Percentiles rank a stretch among this genome's conserved stretches.
Evolutionary conservation across 352 stramenopile species (phyloP).

Genomic region (Phytophthora hybrid): DNA sequence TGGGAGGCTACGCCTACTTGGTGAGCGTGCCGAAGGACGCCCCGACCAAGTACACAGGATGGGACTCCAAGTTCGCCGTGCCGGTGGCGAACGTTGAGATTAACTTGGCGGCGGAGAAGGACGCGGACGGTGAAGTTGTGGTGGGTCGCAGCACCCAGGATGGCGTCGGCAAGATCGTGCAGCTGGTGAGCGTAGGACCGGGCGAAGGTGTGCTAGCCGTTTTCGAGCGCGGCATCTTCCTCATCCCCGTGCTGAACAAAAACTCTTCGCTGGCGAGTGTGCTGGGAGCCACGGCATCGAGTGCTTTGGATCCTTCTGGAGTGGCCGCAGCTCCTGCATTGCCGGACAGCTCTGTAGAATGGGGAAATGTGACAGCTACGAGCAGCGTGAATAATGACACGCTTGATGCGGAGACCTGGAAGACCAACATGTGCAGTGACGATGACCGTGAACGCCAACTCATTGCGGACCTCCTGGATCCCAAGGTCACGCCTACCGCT

Average conservation of each 20-base stretch:
- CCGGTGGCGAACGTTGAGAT: constrained; percentile 64
- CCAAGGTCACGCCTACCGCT: constrained; percentile 45
- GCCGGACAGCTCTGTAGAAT: constrained; percentile 58
- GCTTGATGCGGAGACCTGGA: constrained; percentile 55
- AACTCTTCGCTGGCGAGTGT: constrained; percentile 78
- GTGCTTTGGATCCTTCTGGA: not conserved
- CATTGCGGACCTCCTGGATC: constrained; percentile 58
- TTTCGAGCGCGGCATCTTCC: constrained; percentile 71
- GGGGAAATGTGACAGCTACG: constrained; percentile 45
- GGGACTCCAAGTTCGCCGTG: constrained; percentile 82
- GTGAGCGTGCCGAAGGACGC: constrained; percentile 50
- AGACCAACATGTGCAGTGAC: constrained; percentile 55
- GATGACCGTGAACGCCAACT: constrained; percentile 63
- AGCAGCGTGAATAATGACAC: constrained; percentile 40
- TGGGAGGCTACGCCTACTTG: constrained; percentile 70
- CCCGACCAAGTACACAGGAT: constrained; percentile 57
- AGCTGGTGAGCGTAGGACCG: constrained; percentile 57
- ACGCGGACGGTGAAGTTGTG: constrained; percentile 25
- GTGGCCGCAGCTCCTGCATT: constrained; percentile 34
- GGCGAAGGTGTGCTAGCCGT: constrained; percentile 69
- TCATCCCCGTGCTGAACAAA: constrained; percentile 78
- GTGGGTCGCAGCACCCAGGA: constrained; percentile 33
- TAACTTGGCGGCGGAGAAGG: constrained; percentile 41
- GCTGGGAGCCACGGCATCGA: constrained; percentile 48
- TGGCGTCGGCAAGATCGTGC: constrained; percentile 53